Evolutionary conservation across 108 stramenopile species (phyloP), one percentile per base, ranked within the genome.

Genomic region (Cyclotella distinguenda): DNA sequence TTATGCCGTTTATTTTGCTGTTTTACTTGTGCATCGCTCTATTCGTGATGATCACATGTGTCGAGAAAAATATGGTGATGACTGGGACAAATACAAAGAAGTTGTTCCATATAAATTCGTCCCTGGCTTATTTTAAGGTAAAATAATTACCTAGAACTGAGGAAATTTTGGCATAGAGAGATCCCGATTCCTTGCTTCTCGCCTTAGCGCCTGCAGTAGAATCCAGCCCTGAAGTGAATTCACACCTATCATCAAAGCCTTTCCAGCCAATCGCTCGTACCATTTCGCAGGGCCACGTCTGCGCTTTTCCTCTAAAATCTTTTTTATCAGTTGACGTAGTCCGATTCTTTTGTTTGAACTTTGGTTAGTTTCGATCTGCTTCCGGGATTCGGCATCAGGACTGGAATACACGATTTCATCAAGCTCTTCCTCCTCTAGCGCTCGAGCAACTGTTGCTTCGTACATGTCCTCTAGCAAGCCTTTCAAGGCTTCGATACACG

Each of bases 1-100:
- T 64, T 98, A 99, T 70, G 88, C 93, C 28, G 80, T 96, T 27
- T 99, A 98, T 67, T 99, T 99, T 79, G 76, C 81, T 12, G 76
- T 98, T 30, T 75, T 99, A 9, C 82, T 99, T 26, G 75, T 98
- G 23, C 99, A 99, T 78, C 91, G 99, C 49, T 90, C 91, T n/a
- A 77, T 87, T 32, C 80, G 99, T 40, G 99, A 99, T 70, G 97
- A 98, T 73, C 84, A 92, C 50, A 72, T 88, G 65, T 99, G 99
- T 79, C 68, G 76, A 23, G 76, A 70, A 18, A 99, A 99, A 78
- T 99, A 99, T 68, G 97, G 97, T 2, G 85, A 80, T 12, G 97
- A 98, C 80, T 99, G 99, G 99, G 54, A 78, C 15, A 77, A 79
- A 62, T 99, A 99, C 84, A 97, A 95, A 69, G 21, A 74, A 39